phyloP scores from a whole-genome alignment of 2,329 filamentous ascomycete species.

The Bipolaris cookei region DNA sequence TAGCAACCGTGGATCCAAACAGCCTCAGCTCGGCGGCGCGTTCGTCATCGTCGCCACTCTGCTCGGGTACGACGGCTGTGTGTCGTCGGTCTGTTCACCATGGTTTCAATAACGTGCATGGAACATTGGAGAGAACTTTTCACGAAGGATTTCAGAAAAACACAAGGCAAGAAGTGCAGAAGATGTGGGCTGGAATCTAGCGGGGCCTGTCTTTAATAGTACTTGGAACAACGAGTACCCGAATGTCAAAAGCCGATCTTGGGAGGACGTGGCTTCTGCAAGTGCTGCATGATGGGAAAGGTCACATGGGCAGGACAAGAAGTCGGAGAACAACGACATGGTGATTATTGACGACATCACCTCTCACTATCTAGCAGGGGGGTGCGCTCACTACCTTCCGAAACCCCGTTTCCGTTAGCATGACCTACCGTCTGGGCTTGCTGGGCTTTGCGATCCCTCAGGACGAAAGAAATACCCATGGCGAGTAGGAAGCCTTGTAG shows the following conservation, averaged over 20 bases:
- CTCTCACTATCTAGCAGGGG: constrained; percentile 8
- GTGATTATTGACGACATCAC: background rate
- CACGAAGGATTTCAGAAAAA: background rate
- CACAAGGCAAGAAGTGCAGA: background rate
- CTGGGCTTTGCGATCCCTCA: constrained; percentile 51
- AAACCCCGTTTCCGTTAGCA: background rate
- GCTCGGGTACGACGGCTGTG: background rate
- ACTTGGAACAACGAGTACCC: constrained; percentile 7
- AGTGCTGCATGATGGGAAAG: background rate
- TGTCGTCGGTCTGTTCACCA: background rate
- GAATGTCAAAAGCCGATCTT: constrained; percentile 5
- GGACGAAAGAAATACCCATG: constrained; percentile 81
- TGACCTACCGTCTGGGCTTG: constrained; percentile 5
- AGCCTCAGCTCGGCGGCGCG: background rate
- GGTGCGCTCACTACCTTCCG: constrained; percentile 6
- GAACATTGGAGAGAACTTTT: too few relatives aligned
- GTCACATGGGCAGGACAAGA: background rate
- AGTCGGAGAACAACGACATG: background rate
- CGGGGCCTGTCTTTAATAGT: constrained; percentile 2
- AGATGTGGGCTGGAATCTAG: background rate
- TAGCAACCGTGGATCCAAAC: background rate
- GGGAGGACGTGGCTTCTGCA: background rate
- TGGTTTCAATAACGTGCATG: background rate
- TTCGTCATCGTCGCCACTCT: background rate
- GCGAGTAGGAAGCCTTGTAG: constrained; percentile 81